Conservation (phyloP, 768 basidiomycete species). For the Lactarius evosmus region DNA sequence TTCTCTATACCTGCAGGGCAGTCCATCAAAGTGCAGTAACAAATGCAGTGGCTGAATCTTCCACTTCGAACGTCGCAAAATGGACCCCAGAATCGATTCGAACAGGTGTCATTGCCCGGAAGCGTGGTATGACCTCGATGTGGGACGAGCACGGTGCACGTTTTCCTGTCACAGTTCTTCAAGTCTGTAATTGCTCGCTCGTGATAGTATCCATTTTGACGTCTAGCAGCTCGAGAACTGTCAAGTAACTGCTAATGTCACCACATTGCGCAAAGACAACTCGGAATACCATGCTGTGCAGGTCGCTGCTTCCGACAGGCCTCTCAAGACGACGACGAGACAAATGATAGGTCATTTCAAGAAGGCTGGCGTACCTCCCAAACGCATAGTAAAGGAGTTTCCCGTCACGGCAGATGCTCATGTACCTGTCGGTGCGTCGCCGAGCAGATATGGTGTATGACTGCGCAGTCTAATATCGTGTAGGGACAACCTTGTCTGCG, state of each 20-base stretch:
- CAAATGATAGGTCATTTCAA: constrained; percentile 89
- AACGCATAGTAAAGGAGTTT: constrained; percentile 85
- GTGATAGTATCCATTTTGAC: neutral
- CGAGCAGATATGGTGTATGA: neutral
- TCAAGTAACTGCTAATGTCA: constrained; percentile 81
- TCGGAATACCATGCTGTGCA: constrained; percentile 90
- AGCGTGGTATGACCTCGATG: constrained; percentile 92
- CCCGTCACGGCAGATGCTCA: constrained; percentile 85
- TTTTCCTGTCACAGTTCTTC: constrained; percentile 90
- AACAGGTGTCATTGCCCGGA: constrained; percentile 90
- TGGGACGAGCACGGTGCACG: constrained; percentile 90
- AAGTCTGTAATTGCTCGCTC: constrained; percentile 49
- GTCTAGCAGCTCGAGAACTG: constrained; percentile 71
- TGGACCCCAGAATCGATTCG: constrained; percentile 86
- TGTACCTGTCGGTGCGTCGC: constrained; percentile 74
- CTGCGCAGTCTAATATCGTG: neutral
- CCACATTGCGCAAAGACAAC: constrained; percentile 58
- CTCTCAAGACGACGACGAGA: constrained; percentile 64
- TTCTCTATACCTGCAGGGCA: constrained; percentile 37
- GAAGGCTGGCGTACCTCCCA: constrained; percentile 77
- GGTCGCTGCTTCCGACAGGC: constrained; percentile 78
- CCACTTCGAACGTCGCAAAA: constrained; percentile 39
- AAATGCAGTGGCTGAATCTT: constrained; percentile 36
- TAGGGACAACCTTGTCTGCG: constrained; percentile 86
- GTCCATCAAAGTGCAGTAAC: constrained; percentile 44